Conservation (phyloP, 345 rosid species). For the Gossypium raimondii region DNA sequence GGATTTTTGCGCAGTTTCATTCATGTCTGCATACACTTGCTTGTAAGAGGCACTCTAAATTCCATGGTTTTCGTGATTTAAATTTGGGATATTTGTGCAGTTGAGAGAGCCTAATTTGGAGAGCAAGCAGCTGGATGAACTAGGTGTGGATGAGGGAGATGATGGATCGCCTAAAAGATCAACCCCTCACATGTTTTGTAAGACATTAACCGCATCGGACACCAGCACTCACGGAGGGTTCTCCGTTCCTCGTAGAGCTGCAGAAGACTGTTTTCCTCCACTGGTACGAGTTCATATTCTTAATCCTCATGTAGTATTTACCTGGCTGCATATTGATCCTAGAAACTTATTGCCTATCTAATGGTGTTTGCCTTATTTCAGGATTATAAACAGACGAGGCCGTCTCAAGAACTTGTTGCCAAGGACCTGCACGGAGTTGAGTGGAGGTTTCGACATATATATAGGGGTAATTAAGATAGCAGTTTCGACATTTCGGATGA, state of each 20-base stretch:
- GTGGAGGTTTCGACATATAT: slow-evolving; percentile 97
- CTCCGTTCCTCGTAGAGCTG: slow-evolving; percentile 98
- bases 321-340: background rate
- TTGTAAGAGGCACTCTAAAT: background rate
- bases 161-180: slow-evolving; percentile 52
- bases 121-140: slow-evolving; percentile 43
- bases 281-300: slow-evolving; percentile 43
- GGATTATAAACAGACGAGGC: slow-evolving; percentile 94
- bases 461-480: slow-evolving; percentile 53
- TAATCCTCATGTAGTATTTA: background rate
- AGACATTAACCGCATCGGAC: slow-evolving; percentile 97
- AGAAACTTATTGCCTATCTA: background rate
- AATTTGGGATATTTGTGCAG: slow-evolving; percentile 35
- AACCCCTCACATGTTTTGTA: slow-evolving; percentile 95
- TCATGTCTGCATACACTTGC: background rate
- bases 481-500: background rate
- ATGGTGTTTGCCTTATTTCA: slow-evolving; percentile 21
- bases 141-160: slow-evolving; percentile 68
- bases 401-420: slow-evolving; percentile 98
- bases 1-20: slow-evolving; percentile 35
- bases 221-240: slow-evolving; percentile 99
- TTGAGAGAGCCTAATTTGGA: slow-evolving; percentile 42
- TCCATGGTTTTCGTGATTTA: slow-evolving; percentile 3
- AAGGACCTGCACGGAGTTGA: slow-evolving; percentile 94
- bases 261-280: slow-evolving; percentile 99